phyloP scores from a whole-genome alignment of 164 flowering plant genomes.

The Echeveria elegans region DNA sequence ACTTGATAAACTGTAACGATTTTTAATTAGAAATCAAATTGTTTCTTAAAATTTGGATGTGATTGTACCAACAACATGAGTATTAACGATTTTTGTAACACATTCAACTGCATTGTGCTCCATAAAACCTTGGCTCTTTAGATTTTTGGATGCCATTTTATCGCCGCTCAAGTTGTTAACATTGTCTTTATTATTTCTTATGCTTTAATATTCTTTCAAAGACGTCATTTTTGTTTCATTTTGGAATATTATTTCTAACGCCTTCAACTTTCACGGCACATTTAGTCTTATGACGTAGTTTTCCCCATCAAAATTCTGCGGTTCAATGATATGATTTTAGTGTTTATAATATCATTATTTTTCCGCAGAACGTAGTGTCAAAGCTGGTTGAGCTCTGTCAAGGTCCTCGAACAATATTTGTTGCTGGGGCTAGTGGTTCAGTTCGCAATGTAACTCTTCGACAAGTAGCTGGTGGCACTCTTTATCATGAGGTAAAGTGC shows the following conservation, averaged over 20 bases:
- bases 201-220: background rate
- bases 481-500: slow-evolving; percentile 71
- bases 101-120: background rate
- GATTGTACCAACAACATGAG: background rate
- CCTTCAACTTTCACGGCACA: background rate
- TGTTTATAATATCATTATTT: background rate
- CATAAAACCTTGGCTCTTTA: background rate
- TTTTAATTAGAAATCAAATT: too few species aligned
- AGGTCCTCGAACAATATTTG: slow-evolving; percentile 70
- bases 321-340: background rate
- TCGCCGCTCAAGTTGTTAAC: background rate
- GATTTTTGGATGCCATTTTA: background rate
- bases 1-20: too few species aligned
- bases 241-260: background rate
- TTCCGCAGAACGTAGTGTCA: slow-evolving; percentile 64
- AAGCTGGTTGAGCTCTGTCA: slow-evolving; percentile 68
- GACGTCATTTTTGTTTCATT: background rate
- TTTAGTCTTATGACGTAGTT: background rate
- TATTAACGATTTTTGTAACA: background rate
- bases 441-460: slow-evolving; percentile 71
- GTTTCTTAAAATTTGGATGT: too few species aligned
- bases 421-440: slow-evolving; percentile 81
- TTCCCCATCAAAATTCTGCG: background rate
- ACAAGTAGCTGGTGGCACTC: slow-evolving; percentile 57
- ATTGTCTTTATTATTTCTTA: background rate